These are phyloP conservation scores for Castanopsis chinensis DNA, from an alignment of 306 rosid genomes.

Conservation along the genomic window DNA sequence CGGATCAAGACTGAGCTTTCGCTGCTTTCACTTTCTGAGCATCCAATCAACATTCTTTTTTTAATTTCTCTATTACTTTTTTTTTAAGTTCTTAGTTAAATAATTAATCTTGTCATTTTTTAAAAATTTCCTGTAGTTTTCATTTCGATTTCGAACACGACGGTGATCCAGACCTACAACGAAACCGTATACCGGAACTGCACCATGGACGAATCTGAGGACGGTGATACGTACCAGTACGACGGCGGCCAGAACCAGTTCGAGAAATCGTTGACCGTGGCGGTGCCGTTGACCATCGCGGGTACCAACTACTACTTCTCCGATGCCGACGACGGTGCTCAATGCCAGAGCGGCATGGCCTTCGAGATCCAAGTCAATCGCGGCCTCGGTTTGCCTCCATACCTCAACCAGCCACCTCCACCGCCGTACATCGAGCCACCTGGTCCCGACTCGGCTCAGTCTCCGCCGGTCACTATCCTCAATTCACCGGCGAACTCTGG, in stretches of 20 bases:
- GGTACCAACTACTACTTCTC: conserved; percentile 80
- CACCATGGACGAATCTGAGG: conserved; percentile 48
- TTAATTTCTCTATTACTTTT: background rate
- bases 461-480: conserved; percentile 38
- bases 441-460: conserved; percentile 31
- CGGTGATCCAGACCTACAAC: conserved; percentile 81
- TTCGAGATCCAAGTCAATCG: conserved; percentile 58
- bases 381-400: conserved; percentile 82
- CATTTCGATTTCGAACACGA: conserved; percentile 66
- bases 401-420: conserved; percentile 84
- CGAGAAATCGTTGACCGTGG: conserved; percentile 43
- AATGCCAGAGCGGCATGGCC: conserved; percentile 72
- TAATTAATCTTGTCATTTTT: no score
- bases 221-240: conserved; percentile 48
- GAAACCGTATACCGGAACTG: conserved; percentile 53
- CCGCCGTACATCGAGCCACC: conserved; percentile 75
- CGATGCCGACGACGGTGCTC: conserved; percentile 48
- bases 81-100: background rate
- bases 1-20: background rate
- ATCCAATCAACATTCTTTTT: background rate
- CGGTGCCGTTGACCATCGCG: conserved; percentile 55
- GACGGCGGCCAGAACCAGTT: conserved; percentile 28
- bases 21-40: background rate
- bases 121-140: conserved; percentile 45
- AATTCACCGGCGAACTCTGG: conserved; percentile 27